phyloP scores from a whole-genome alignment of 2,329 filamentous ascomycete genomes.

The Aspergillus jensenii region DNA sequence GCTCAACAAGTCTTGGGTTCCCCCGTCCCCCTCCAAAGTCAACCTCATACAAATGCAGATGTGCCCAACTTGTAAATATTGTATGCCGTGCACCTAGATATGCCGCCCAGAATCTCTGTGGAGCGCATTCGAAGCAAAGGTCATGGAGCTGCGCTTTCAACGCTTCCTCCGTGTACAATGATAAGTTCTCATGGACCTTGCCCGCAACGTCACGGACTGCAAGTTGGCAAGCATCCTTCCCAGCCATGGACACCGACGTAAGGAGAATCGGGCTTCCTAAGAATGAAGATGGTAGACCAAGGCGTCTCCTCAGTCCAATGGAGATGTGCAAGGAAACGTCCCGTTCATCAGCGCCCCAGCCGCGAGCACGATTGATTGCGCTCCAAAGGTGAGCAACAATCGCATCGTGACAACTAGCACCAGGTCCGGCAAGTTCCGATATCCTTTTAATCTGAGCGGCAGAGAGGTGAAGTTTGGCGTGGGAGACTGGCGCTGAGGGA shows the following conservation, averaged over 20 bases:
- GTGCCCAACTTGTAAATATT: constrained; percentile 47
- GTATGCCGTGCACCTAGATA: constrained; percentile 46
- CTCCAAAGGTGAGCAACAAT: constrained; percentile 50
- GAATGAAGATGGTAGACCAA: neutral
- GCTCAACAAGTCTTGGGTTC: neutral
- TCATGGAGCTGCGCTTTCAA: constrained; percentile 46
- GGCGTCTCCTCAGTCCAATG: neutral
- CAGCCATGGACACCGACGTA: neutral
- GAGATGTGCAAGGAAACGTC: constrained; percentile 2
- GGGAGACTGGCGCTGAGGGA: constrained; percentile 28
- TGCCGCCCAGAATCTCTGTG: constrained; percentile 51
- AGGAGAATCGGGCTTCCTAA: neutral
- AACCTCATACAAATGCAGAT: constrained; percentile 32
- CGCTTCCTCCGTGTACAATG: constrained; percentile 34
- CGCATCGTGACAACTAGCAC: constrained; percentile 46
- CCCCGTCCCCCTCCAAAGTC: constrained; percentile 33
- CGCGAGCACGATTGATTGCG: constrained; percentile 44
- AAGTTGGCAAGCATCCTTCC: neutral
- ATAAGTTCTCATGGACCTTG: constrained; percentile 37
- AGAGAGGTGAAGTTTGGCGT: constrained; percentile 41
- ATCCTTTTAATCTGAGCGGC: constrained; percentile 29
- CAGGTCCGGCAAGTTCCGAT: neutral
- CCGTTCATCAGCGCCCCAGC: neutral
- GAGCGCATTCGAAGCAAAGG: constrained; percentile 44
- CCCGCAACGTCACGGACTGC: constrained; percentile 5